A percentile compares a stretch with the other conserved stretches of the same genome.
Evolutionary conservation across 345 rosid genomes (phyloP).

Genomic region (Eucalyptus pauciflora): DNA sequence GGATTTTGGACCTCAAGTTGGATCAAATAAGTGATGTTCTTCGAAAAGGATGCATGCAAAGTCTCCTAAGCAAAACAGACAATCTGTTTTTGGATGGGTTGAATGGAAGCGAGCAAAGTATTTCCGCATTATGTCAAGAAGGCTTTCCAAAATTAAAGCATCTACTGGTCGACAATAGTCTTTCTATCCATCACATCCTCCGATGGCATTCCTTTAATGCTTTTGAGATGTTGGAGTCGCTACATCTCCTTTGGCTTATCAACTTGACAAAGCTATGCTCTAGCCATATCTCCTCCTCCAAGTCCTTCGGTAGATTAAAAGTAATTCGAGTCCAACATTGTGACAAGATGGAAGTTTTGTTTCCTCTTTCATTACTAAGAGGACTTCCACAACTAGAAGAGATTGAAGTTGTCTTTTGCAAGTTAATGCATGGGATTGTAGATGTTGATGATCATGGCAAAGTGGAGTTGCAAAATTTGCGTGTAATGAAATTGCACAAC

Average conservation of each 20-base stretch:
- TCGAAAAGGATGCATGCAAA: neutral
- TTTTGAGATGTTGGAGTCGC: too few relatives aligned
- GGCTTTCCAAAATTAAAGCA: neutral
- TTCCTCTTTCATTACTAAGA: too few relatives aligned
- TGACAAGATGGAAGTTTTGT: neutral
- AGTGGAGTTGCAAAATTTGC: too few relatives aligned
- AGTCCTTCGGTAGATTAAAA: too few relatives aligned
- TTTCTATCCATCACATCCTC: neutral
- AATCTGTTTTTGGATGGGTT: fast-evolving
- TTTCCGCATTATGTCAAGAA: too few relatives aligned
- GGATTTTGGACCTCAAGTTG: too few relatives aligned
- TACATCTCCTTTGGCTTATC: fast-evolving
- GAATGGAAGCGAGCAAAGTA: neutral
- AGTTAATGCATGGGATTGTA: too few relatives aligned
- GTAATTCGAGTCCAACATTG: neutral
- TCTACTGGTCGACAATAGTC: fast-evolving
- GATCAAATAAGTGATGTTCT: too few relatives aligned
- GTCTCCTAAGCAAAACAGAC: fast-evolving
- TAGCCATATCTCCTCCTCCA: fast-evolving
- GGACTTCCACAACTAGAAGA: too few relatives aligned
- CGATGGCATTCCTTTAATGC: fast-evolving
- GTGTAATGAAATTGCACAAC: fast-evolving
- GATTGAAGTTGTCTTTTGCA: fast-evolving
- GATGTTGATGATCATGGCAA: too few relatives aligned
- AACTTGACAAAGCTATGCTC: too few relatives aligned